Base-by-base conservation (phyloP, 2,329 filamentous ascomycete genomes). In the Paracoccidioides brasiliensis region DNA sequence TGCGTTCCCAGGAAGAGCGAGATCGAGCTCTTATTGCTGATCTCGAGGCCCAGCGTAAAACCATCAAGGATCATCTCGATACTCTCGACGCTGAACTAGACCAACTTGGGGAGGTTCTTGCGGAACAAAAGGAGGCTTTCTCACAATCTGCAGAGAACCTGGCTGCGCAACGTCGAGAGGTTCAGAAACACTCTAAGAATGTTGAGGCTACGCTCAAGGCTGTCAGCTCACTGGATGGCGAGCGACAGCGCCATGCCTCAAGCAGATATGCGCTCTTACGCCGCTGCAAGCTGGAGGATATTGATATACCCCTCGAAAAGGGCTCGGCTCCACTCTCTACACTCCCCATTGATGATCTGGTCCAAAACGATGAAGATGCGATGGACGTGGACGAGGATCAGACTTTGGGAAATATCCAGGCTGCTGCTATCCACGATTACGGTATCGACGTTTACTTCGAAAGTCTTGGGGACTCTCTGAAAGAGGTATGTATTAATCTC, bases 201-300 rank as follows among this genome's bases (percentile, higher is more conserved):
- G 89, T 95, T 56, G 90, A 96, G 59, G 76, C 77, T 22, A 80
- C 79, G 1, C 76, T 87, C 53, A 90, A 87, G 65, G 83, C 83
- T 45, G 86, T 98, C 56, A 83, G 81, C 56, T 80, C 78, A 5
- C 75, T 94, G n/a, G 90, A 97, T 70, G 84, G 85, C 1, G 85
- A 90, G 58, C 83, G 95, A 52, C 89, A 95, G 70, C 88, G 86
- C 64, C 89, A 89, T 65, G 88, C 86, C 57, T 84, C 89, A 0
- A 83, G 82, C 64, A 88, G 93, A 67, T 95, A 95, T 67, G 84
- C 84, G 46, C 75, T 95, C 49, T 79, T 98, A 53, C 83, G 90
- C 66, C 83, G 88, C 59, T 97, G 91, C 76, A 91, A 94, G 67
- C 82, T 98, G 49, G 91, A 97, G 67, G 90, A 96, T 66, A 88